Evolutionary conservation across 208 protist species (phyloP).

Genomic region (Trypanosoma platydactyli): DNA sequence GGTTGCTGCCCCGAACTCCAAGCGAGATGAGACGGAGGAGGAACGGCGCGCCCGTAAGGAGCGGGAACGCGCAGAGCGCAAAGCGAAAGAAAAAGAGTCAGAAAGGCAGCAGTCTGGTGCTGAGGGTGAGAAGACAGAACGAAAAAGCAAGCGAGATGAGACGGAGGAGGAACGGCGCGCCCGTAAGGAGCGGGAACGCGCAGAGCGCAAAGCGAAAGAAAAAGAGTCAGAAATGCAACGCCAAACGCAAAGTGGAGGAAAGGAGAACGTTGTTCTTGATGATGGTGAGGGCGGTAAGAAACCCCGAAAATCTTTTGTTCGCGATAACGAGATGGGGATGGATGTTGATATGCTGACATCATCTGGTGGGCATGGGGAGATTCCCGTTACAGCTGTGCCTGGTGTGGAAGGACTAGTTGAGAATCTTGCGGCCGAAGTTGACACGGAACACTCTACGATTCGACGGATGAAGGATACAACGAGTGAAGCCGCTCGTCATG

Average conservation of each 20-base stretch:
- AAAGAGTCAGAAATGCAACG: slow-evolving; percentile 6
- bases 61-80: slow-evolving; percentile 56
- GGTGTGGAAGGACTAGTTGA: slow-evolving; percentile 23
- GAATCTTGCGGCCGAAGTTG: slow-evolving; percentile 43
- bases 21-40: slow-evolving; percentile 35
- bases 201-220: slow-evolving; percentile 27
- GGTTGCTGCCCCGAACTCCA: slow-evolving; percentile 6
- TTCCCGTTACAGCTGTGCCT: too few species aligned
- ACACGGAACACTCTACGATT: slow-evolving; percentile 44
- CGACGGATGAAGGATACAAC: slow-evolving; percentile 14
- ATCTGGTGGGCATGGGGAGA: too few species aligned
- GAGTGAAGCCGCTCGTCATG: slow-evolving; percentile 18
- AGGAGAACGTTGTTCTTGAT: too few species aligned
- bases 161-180: slow-evolving; percentile 73
- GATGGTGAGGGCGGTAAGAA: background rate
- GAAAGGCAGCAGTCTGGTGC: background rate
- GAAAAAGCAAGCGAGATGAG: slow-evolving; percentile 35
- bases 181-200: slow-evolving; percentile 62
- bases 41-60: slow-evolving; percentile 32
- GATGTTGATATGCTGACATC: too few species aligned
- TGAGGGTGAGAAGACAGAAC: slow-evolving; percentile 22
- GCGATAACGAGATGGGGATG: background rate
- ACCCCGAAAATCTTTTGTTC: background rate
- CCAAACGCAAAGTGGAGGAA: too few species aligned
- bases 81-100: slow-evolving; percentile 25